A percentile compares a stretch with the other conserved stretches of the same genome.
phyloP scores from a whole-genome alignment of 2,329 filamentous ascomycete genomes.

The Epichloe sylvatica region DNA sequence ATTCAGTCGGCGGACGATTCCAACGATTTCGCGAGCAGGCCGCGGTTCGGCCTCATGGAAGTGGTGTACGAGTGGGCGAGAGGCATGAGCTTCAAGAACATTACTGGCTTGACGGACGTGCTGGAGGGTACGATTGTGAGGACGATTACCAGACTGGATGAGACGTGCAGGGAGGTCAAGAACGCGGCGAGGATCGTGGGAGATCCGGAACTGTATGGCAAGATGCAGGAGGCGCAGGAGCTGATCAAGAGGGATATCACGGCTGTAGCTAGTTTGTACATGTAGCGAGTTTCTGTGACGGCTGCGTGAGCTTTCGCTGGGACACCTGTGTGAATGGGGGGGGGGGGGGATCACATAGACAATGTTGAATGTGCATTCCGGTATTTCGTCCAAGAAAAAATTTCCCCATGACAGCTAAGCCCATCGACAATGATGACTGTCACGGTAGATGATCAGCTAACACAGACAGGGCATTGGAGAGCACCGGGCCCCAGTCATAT shows the following conservation, averaged over 20 bases:
- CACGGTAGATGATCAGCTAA: too few species aligned
- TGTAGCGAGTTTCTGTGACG: constrained; percentile 40
- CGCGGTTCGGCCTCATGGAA: constrained; percentile 86
- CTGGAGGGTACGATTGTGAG: constrained; percentile 94
- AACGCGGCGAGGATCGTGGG: constrained; percentile 92
- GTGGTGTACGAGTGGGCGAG: constrained; percentile 98
- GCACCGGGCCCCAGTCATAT: background rate
- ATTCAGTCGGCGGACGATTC: constrained; percentile 80
- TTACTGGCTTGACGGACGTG: constrained; percentile 89
- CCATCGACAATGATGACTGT: too few species aligned
- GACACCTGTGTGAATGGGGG: too few species aligned
- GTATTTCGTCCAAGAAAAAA: background rate
- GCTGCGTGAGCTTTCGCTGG: too few species aligned
- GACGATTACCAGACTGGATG: constrained; percentile 84
- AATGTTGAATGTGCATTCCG: background rate
- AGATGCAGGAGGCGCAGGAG: constrained; percentile 96
- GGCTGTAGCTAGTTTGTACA: constrained; percentile 75
- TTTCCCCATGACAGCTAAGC: background rate
- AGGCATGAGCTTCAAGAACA: constrained; percentile 97
- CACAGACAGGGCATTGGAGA: too few species aligned
- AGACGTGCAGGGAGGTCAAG: constrained; percentile 94
- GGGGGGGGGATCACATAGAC: too few species aligned
- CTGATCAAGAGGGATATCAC: constrained; percentile 95
- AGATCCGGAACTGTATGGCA: constrained; percentile 80
- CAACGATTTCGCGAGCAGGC: constrained; percentile 78